Base-by-base conservation (phyloP, 495 filamentous ascomycete species). In the Aspergillus cristatus region DNA sequence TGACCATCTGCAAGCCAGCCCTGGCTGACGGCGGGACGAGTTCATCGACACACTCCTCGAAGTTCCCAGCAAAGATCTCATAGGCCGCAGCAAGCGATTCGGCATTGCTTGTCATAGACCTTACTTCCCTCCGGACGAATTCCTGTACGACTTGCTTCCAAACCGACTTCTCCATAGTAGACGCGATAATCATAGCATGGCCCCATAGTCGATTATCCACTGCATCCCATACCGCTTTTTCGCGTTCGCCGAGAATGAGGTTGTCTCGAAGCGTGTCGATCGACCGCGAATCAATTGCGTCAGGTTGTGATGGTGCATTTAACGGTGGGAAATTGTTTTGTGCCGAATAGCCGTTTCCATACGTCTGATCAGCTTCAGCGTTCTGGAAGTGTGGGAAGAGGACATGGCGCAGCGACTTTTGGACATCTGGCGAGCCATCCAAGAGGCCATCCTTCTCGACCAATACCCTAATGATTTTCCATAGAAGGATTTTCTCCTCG, bases 201-300 rank as follows among this genome's bases (percentile, higher is more conserved):
- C 84, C 90, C 93, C 93, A 99, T 3, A 97, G 65, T 26, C 86
- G 78, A 54, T 83, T 82, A 52, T 99, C 93, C n/a, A 84, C 89
- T 6, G 93, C 93, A 40, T 77, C 68, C 91, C 91, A 97, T 8
- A 94, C 81, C 2, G 93, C 93, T 49, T 89, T 86, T 50, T 94
- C 88, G 8, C 84, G 74, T 20, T 99, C 83, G 10, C 93, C 91
- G 25, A 69, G 59, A 5, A 94, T 62, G 15, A 99, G 72, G 44
- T 76, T 62, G 17, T 68, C 76, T 7, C 84, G 78, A 33, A 99
- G 70, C 22, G 71, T 68, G 38, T 84, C 76, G 7, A 91, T 54
- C 11, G 79, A 74, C 3, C 74, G 63, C 13, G 77, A 66, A 55
- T 90, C 79, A 12, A 80, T 67, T 3, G 75, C 63, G 43, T 94